A percentile compares a stretch with the other conserved stretches of the same genome.
phyloP scores from a whole-genome alignment of 176 grass and related monocot genomes.

The Urochloa ruziziensis region DNA sequence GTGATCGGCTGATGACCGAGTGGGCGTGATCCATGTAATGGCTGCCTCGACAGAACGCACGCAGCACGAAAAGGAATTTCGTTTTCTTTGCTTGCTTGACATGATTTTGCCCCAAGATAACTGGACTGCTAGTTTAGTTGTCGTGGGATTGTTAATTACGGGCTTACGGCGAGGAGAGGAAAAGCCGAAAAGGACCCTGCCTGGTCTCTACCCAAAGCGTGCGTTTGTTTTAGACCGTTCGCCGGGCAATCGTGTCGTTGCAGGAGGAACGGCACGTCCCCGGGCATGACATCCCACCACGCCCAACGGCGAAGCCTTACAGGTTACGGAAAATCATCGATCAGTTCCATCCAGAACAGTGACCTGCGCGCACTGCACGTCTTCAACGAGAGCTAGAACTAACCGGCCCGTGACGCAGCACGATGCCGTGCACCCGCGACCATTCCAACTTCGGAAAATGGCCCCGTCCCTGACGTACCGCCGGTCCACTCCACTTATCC shows the following conservation, averaged over 20 bases:
- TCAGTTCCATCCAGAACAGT: background rate
- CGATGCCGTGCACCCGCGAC: background rate
- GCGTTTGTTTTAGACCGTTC: background rate
- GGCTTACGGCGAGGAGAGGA: background rate
- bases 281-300: background rate
- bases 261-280: background rate
- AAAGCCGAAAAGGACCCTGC: background rate
- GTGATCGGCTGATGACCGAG: no score
- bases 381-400: no score
- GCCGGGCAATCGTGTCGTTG: background rate
- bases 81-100: background rate
- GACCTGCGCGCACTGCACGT: background rate
- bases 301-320: no score
- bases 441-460: background rate
- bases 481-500: background rate
- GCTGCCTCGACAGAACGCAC: no score
- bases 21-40: no score
- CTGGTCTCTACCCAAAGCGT: background rate
- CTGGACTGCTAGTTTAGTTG: no score
- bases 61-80: no score
- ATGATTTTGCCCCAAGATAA: background rate
- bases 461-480: background rate
- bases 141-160: background rate
- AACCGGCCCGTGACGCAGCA: background rate
- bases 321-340: background rate